phyloP scores from a whole-genome alignment of 2,329 filamentous ascomycete genomes.

The Plenodomus tracheiphilus region DNA sequence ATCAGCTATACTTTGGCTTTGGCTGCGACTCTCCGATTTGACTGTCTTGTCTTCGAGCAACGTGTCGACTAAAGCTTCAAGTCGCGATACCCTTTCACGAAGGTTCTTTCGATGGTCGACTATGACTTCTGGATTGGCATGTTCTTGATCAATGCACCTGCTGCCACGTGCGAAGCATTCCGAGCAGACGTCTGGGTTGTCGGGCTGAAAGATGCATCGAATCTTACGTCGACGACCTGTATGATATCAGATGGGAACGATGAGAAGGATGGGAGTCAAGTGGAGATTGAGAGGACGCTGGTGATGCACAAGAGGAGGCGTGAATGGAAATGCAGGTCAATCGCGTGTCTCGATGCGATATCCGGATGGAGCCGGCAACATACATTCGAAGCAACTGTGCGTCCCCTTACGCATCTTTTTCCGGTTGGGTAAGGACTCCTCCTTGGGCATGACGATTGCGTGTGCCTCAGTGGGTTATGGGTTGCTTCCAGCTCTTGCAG shows the following conservation, averaged over 20 bases:
- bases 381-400: constrained; percentile 52
- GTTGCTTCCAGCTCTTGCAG: constrained; percentile 11
- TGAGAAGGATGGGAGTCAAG: not conserved
- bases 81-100: constrained; percentile 47
- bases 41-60: constrained; percentile 42
- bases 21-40: constrained; percentile 33
- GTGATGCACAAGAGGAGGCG: constrained; percentile 2
- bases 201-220: constrained; percentile 50
- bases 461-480: constrained; percentile 9
- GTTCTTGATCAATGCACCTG: constrained; percentile 52
- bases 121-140: constrained; percentile 45
- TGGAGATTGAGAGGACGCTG: constrained; percentile 4
- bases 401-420: constrained; percentile 52
- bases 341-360: not conserved
- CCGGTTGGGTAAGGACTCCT: constrained; percentile 36
- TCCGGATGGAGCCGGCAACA: constrained; percentile 16
- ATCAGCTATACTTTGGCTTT: constrained; percentile 28
- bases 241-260: constrained; percentile 30
- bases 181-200: constrained; percentile 47
- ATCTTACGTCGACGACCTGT: constrained; percentile 55
- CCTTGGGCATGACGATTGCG: constrained; percentile 40
- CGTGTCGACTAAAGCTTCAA: constrained; percentile 47
- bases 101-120: constrained; percentile 50
- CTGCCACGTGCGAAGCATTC: constrained; percentile 52
- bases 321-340: constrained; percentile 5